These are phyloP conservation scores for Verticillium isaacii DNA, from an alignment of 2,329 filamentous ascomycete genomes.

Conservation along the genomic window DNA sequence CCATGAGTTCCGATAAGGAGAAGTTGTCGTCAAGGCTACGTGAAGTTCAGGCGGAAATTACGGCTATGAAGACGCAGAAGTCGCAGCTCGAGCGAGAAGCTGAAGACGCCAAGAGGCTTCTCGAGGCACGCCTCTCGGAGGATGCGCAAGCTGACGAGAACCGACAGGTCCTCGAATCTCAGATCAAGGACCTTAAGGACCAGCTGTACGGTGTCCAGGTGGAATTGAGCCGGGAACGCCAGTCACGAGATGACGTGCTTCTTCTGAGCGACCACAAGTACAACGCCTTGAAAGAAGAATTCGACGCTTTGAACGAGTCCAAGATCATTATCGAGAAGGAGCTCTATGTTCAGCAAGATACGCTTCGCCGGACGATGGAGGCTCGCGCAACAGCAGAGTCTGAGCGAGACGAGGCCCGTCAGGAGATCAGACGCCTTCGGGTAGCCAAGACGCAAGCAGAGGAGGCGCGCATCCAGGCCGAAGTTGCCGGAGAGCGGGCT, in stretches of 20 bases:
- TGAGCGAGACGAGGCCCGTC: constrained; percentile 83
- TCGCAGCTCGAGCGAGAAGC: constrained; percentile 82
- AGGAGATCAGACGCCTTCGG: constrained; percentile 76
- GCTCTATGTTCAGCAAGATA: constrained; percentile 92
- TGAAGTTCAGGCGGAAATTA: constrained; percentile 82
- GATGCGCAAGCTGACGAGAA: constrained; percentile 81
- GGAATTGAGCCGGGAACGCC: constrained; percentile 84
- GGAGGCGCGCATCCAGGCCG: constrained; percentile 77
- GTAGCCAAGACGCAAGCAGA: constrained; percentile 82
- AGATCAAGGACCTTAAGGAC: constrained; percentile 81
- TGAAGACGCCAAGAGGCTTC: constrained; percentile 76
- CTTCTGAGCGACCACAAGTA: constrained; percentile 88
- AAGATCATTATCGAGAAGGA: constrained; percentile 99
- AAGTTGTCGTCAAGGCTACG: constrained; percentile 70
- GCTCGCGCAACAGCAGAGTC: constrained; percentile 74
- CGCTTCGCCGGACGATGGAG: constrained; percentile 79
- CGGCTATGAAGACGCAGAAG: constrained; percentile 81
- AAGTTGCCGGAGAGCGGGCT: constrained; percentile 73
- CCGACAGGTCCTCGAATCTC: constrained; percentile 76
- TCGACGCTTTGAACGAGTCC: constrained; percentile 79
- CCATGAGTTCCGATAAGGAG: constrained; percentile 71
- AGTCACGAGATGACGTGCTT: constrained; percentile 90
- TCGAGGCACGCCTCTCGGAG: constrained; percentile 85
- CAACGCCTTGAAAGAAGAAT: constrained; percentile 76
- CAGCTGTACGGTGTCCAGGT: constrained; percentile 81